Evolutionary conservation across 441 rosid genomes (phyloP), one percentile per base, ranked within the genome.

Genomic region (Geranium incanum): DNA sequence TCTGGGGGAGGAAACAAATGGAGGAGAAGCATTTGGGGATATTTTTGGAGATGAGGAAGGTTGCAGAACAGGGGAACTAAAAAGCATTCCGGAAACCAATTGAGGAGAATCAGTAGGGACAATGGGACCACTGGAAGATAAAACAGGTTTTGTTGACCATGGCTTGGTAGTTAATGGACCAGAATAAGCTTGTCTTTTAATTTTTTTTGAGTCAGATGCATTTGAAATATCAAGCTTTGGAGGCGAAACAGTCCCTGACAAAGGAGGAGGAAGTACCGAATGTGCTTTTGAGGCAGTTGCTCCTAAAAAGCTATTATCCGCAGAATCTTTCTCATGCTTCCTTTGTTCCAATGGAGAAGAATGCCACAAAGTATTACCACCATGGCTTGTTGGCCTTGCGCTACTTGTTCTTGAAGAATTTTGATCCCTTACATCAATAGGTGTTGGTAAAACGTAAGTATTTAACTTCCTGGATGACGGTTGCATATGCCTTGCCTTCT

Each of bases 331-430:
- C 11, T 80, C 89, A 6, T 72, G 86, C 81, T 82, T 90, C 70
- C 84, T 85, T 70, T 88, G 97, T 74, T 92, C 99, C 80, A 88
- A 75, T 0, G 98, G 95, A 57, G 98, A 91, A 70, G 99, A 92
- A 79, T 88, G 84, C 79, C 85, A 86, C 70, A 84, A 62, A 79
- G 82, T 88, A 75, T 52, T n/a, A 4, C 85, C 89, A 15, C 78
- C 68, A 38, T 72, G 69, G 16, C 83, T 85, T 11, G 81, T 66
- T 16, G 89, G 82, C 75, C 81, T 86, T 57, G 84, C 63, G n/a
- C 72, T 70, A 57, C 69, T 76, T 23, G 83, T 68, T 77, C 82
- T 87, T 19, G 89, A 81, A 65, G 89, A 73, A 70, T 69, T 12
- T 66, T 78, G 68, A 68, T 62, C 75, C 77, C 83, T 87, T 28